Conservation (phyloP, 257 asterid species). For the Thymus mandschuricus region DNA sequence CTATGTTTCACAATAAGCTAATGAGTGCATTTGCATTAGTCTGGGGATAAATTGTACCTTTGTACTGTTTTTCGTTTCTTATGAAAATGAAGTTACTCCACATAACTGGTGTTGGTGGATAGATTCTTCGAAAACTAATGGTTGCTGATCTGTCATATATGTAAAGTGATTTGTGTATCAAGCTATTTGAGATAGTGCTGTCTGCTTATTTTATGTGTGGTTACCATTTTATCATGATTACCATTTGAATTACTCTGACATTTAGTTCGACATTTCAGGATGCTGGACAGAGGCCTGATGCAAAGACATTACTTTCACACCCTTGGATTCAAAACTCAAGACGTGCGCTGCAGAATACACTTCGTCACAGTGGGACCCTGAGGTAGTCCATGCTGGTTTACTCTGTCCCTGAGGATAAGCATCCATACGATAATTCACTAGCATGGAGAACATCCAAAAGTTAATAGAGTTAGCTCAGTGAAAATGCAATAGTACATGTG, state of each 20-base stretch:
- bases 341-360: slow-evolving; percentile 84
- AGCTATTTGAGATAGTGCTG: slow-evolving; percentile 11
- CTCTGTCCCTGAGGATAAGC: slow-evolving; percentile 11
- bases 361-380: slow-evolving; percentile 86
- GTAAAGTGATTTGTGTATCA: background rate
- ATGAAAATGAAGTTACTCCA: background rate
- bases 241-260: slow-evolving; percentile 32
- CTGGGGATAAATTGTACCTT: background rate
- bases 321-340: slow-evolving; percentile 99
- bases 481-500: background rate
- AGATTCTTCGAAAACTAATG: slow-evolving; percentile 13
- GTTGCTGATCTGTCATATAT: slow-evolving; percentile 16
- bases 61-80: background rate
- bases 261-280: slow-evolving; percentile 64
- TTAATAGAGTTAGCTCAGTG: background rate
- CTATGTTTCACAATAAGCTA: background rate
- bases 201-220: slow-evolving; percentile 9
- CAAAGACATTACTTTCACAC: slow-evolving; percentile 92
- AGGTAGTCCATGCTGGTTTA: slow-evolving; percentile 44
- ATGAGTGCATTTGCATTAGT: background rate
- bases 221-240: slow-evolving; percentile 8
- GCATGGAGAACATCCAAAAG: slow-evolving; percentile 6
- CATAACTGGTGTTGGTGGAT: background rate
- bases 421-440: background rate
- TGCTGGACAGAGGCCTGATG: slow-evolving; percentile 99